Base-by-base conservation (phyloP, 108 stramenopile genomes). In the Nitzschia putrida region DNA sequence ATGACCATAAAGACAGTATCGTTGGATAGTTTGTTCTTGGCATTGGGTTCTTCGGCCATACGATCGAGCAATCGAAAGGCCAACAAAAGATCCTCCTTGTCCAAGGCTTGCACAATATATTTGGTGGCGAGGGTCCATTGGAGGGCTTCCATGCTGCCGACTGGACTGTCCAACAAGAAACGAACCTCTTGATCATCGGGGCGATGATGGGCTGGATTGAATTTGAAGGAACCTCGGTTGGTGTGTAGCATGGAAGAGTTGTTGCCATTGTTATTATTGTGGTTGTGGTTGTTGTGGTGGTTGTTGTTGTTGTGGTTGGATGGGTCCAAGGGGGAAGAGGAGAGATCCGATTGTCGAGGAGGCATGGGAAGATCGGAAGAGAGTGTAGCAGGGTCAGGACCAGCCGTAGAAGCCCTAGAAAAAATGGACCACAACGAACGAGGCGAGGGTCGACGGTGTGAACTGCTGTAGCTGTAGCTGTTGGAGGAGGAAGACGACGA, bases 51-150 rank as follows among this genome's bases (percentile, higher is more conserved):
- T 18, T 59, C 2, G 12, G 64, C 69, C 21, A 50, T 41, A 11
- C 76, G 51, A 71, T 77, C 69, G 14, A 77, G 22, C 12, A 77
- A 20, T 13, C 41, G 59, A 66, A 77, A 71, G 34, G 69, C 76
- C 9, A 53, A n/a, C n/a, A 26, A 13, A n/a, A 71, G 53, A 20
- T 64, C 52, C 39, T 39, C 38, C 26, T 66, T 49, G 3, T 71
- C 54, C 12, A 38, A 11, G 6, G 51, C 51, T 18, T 63, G 21
- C 38, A 61, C 69, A 49, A 49, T 49, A 49, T 49, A 49, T 49
- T 49, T 49, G 18, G 47, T 49, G 14, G 47, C 47, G n/a, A 49
- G 18, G 14, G 47, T 49, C 67, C 67, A 68, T 20, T 26, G 22
- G 12, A 21, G 13, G 13, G 55, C 55, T 3, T 56, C 13, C 11